Percentiles rank a stretch among this genome's conserved stretches.
These are phyloP conservation scores for Scheffersomyces lignicola DNA, from an alignment of 1,139 yeast species.

Conservation along the genomic window DNA sequence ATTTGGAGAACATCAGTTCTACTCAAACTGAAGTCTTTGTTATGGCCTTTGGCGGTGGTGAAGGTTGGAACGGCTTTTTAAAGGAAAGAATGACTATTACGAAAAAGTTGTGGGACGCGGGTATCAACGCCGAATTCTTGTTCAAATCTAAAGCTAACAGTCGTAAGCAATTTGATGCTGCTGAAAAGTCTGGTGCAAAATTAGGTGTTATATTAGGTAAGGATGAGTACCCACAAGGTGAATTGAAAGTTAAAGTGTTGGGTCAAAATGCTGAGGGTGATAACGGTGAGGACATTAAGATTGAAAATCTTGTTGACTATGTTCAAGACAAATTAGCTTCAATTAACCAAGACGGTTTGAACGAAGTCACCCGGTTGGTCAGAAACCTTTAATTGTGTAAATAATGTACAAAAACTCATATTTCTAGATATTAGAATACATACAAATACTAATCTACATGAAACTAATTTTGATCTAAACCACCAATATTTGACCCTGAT, in stretches of 20 bases:
- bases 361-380: slow-evolving; percentile 60
- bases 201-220: slow-evolving; percentile 92
- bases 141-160: slow-evolving; percentile 92
- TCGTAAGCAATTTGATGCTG: slow-evolving; percentile 95
- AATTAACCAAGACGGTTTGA: slow-evolving; percentile 46
- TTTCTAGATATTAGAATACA: background rate
- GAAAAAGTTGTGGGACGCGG: slow-evolving; percentile 80
- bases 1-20: slow-evolving; percentile 64
- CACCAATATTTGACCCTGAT: slow-evolving; percentile 27
- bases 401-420: slow-evolving; percentile 1
- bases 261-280: slow-evolving; percentile 90
- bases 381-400: slow-evolving; percentile 30
- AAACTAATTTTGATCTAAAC: slow-evolving; percentile 23
- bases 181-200: slow-evolving; percentile 91
- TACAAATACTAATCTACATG: slow-evolving; percentile 8
- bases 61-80: slow-evolving; percentile 89
- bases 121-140: slow-evolving; percentile 85
- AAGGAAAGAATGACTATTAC: slow-evolving; percentile 88
- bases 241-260: slow-evolving; percentile 78
- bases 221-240: slow-evolving; percentile 82
- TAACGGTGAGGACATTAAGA: slow-evolving; percentile 75
- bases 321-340: slow-evolving; percentile 56
- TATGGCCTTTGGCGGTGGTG: slow-evolving; percentile 99
- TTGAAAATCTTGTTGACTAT: slow-evolving; percentile 55
- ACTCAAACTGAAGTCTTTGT: slow-evolving; percentile 89